Conservation (phyloP, 768 basidiomycete genomes). For the Sporobolomyces phaffii region DNA sequence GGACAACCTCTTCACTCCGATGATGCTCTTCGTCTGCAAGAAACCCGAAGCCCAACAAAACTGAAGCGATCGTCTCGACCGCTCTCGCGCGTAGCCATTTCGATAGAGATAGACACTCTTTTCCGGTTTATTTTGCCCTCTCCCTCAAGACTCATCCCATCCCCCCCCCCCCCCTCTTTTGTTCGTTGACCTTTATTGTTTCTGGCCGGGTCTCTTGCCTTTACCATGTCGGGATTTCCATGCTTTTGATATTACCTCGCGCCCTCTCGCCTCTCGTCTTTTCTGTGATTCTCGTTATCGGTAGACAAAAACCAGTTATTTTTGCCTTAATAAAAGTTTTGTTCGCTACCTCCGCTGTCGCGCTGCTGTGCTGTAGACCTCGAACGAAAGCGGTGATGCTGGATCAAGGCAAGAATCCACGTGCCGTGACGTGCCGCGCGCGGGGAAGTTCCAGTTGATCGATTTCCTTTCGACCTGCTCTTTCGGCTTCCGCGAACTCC, state of each 20-base stretch:
- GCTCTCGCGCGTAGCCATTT: neutral
- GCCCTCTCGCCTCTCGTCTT: too few relatives aligned
- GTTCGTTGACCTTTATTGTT: too few relatives aligned
- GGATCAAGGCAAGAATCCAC: neutral
- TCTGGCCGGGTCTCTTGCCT: too few relatives aligned
- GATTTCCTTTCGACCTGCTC: neutral
- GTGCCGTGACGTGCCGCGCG: neutral
- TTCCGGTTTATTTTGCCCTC: too few relatives aligned
- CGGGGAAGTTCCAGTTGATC: neutral
- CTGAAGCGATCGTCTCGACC: neutral
- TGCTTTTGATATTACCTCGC: too few relatives aligned
- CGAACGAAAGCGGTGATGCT: too few relatives aligned
- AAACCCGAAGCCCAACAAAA: slow-evolving; percentile 24
- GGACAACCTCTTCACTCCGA: slow-evolving; percentile 53
- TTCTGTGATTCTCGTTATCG: neutral
- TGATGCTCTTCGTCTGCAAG: slow-evolving; percentile 35
- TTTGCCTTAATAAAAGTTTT: neutral
- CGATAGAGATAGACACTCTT: too few relatives aligned
- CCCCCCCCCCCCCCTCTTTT: too few relatives aligned
- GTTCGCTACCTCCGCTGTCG: neutral
- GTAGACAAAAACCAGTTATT: neutral
- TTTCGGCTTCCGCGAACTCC: too few relatives aligned
- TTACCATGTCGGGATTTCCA: too few relatives aligned
- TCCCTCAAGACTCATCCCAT: too few relatives aligned
- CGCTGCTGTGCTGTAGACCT: neutral